These are phyloP conservation scores for Lolium perenne DNA, from an alignment of 176 grass and related monocot species.

Conservation along the genomic window DNA sequence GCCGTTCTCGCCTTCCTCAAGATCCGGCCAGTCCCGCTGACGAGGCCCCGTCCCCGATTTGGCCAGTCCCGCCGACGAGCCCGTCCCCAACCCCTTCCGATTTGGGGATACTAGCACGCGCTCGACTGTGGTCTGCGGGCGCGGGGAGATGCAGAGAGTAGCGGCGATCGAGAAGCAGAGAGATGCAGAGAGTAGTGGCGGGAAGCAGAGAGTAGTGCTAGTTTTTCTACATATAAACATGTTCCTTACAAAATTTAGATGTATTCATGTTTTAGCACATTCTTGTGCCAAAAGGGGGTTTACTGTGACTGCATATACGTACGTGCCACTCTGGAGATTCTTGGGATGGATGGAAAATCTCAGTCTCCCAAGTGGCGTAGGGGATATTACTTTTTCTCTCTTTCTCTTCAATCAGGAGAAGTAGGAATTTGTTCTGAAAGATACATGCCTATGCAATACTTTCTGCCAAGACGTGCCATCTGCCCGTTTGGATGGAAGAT, in stretches of 20 bases:
- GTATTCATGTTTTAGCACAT: neutral
- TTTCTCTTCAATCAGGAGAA: slow-evolving; percentile 32
- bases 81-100: too few relatives aligned
- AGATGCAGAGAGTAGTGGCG: too few relatives aligned
- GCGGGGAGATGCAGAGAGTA: too few relatives aligned
- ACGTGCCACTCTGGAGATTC: neutral
- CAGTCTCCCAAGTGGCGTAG: neutral
- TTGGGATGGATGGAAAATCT: neutral
- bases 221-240: neutral
- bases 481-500: slow-evolving; percentile 33
- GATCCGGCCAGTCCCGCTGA: too few relatives aligned
- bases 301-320: neutral
- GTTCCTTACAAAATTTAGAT: neutral
- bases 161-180: too few relatives aligned
- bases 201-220: too few relatives aligned
- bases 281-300: neutral
- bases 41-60: too few relatives aligned
- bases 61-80: too few relatives aligned
- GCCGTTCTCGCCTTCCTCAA: too few relatives aligned
- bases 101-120: too few relatives aligned
- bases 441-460: neutral
- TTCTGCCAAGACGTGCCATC: slow-evolving; percentile 33
- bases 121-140: too few relatives aligned
- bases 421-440: slow-evolving; percentile 49
- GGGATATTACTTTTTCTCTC: slow-evolving; percentile 22